These are phyloP conservation scores for Aspergillus bombycis DNA, from an alignment of 2,329 filamentous ascomycete species.

Conservation along the genomic window DNA sequence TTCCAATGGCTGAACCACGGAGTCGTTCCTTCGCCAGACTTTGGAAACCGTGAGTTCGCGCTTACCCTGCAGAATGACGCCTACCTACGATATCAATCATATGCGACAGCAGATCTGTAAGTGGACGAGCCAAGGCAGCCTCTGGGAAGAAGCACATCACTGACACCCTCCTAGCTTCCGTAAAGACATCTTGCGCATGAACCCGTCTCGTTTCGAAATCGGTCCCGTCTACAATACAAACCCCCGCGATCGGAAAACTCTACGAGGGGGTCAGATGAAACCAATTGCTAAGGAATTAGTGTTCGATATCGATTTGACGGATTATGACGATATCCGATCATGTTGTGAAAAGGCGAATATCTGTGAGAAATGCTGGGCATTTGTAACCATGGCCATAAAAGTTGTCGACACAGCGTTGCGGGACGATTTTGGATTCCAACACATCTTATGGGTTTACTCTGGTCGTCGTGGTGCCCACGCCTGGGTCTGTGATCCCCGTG, in stretches of 20 bases:
- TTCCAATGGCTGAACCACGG: conserved; percentile 99
- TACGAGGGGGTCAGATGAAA: conserved; percentile 78
- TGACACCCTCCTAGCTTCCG: conserved; percentile 63
- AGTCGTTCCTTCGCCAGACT: conserved; percentile 81
- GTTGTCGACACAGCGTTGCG: conserved; percentile 84
- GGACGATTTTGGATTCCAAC: conserved; percentile 94
- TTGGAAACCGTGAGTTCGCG: conserved; percentile 91
- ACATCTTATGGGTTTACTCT: conserved; percentile 98
- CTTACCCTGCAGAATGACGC: conserved; percentile 92
- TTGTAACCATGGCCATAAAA: conserved; percentile 97
- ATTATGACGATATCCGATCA: conserved; percentile 95
- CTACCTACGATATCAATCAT: conserved; percentile 89
- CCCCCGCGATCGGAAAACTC: conserved; percentile 86
- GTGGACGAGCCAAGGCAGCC: conserved; percentile 23
- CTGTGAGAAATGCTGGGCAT: conserved; percentile 91
- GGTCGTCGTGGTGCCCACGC: conserved; percentile 95
- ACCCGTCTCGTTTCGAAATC: conserved; percentile 95
- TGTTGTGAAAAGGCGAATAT: conserved; percentile 95
- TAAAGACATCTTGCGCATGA: conserved; percentile 85
- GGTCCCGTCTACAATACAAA: conserved; percentile 96
- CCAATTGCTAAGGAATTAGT: conserved; percentile 92
- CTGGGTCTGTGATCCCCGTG: conserved; percentile 93
- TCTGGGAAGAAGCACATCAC: conserved; percentile 21
- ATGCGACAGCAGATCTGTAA: conserved; percentile 66
- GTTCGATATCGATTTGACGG: conserved; percentile 99